A percentile compares a stretch with the other conserved stretches of the same genome.
Evolutionary conservation across 768 basidiomycete species (phyloP).

Genomic region (Amanita polypyramis): DNA sequence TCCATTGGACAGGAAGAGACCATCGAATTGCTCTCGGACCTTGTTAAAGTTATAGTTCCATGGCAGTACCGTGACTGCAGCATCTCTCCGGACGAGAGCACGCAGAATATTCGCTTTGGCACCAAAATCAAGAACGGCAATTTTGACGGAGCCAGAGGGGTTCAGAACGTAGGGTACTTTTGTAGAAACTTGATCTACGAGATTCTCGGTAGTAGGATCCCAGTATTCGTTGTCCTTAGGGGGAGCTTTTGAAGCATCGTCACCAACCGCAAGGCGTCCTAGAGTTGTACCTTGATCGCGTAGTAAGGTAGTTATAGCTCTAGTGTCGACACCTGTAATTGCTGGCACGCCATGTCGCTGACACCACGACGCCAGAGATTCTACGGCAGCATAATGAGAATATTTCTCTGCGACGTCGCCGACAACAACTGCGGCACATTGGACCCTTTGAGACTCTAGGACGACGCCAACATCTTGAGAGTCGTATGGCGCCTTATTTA

Average conservation of each 20-base stretch:
- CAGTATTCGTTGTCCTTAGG: constrained; percentile 73
- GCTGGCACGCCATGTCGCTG: constrained; percentile 81
- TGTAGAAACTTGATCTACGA: constrained; percentile 90
- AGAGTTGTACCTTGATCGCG: constrained; percentile 97
- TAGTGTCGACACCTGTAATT: constrained; percentile 95
- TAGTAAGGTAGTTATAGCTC: constrained; percentile 86
- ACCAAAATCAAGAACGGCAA: constrained; percentile 96
- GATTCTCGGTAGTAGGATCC: constrained; percentile 88
- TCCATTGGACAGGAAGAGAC: constrained; percentile 93
- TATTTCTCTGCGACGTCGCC: constrained; percentile 92
- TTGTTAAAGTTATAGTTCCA: constrained; percentile 98
- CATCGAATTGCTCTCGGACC: constrained; percentile 84
- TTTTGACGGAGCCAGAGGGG: constrained; percentile 75
- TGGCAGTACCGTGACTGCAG: constrained; percentile 88
- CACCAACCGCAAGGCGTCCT: constrained; percentile 79
- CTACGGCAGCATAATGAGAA: constrained; percentile 90
- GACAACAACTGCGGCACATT: constrained; percentile 89
- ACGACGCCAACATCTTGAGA: constrained; percentile 74
- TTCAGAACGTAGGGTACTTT: constrained; percentile 79
- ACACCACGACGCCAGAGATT: constrained; percentile 92
- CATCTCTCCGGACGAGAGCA: constrained; percentile 82
- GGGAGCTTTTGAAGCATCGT: constrained; percentile 47
- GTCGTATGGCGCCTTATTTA: constrained; percentile 64
- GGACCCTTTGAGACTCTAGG: constrained; percentile 82
- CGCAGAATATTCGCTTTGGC: constrained; percentile 97